phyloP scores from a whole-genome alignment of 2,329 filamentous ascomycete species.

The Pleomassaria siparia region DNA sequence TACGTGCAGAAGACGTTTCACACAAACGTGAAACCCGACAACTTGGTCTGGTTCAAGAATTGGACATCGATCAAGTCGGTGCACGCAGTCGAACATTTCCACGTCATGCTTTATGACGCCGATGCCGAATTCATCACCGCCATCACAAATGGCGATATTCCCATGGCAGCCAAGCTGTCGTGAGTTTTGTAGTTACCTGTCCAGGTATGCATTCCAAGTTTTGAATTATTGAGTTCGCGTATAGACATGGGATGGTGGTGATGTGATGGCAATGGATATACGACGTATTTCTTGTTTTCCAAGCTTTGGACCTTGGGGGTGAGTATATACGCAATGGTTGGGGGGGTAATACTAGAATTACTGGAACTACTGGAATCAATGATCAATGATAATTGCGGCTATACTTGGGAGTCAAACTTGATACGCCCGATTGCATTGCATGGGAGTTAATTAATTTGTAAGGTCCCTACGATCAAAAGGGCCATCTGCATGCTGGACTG shows the following conservation, averaged over 20 bases:
- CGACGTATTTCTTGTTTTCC: constrained; percentile 1
- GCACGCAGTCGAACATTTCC: constrained; percentile 87
- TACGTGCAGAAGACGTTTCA: constrained; percentile 72
- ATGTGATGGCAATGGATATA: not conserved
- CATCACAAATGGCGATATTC: constrained; percentile 74
- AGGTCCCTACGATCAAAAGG: too few species aligned
- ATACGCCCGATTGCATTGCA: too few species aligned
- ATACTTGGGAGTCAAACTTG: too few species aligned
- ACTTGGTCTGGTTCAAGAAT: constrained; percentile 82
- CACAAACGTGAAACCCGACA: constrained; percentile 49
- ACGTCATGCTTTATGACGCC: constrained; percentile 84
- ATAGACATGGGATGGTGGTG: constrained; percentile 13
- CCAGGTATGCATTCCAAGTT: not conserved
- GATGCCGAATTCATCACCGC: constrained; percentile 67
- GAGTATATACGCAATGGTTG: too few species aligned
- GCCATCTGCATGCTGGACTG: too few species aligned
- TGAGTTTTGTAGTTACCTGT: not conserved
- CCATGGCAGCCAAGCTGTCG: constrained; percentile 49
- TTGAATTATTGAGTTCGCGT: constrained; percentile 2
- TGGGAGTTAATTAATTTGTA: too few species aligned
- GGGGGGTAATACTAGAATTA: too few species aligned
- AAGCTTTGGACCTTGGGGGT: too few species aligned
- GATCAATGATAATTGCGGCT: too few species aligned
- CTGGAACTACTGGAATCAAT: too few species aligned
- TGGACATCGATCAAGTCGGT: constrained; percentile 85